A percentile compares a stretch with the other conserved stretches of the same genome.
Conservation (phyloP, 2,329 filamentous ascomycete genomes). For the Aspergillus sp. region DNA sequence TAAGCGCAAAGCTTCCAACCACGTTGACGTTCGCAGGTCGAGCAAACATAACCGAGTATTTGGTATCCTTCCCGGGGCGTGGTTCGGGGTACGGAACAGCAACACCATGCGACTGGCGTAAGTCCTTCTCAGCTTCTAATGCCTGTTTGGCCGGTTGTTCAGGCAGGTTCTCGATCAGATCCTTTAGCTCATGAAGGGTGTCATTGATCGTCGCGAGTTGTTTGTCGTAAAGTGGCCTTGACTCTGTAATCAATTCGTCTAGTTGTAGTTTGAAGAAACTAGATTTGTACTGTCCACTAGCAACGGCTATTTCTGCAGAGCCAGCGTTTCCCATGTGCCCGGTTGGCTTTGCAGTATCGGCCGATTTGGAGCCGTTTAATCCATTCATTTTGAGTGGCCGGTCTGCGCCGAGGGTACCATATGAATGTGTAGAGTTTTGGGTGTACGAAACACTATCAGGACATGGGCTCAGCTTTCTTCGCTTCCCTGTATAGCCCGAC, state of each 20-base stretch:
- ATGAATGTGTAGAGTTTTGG: conserved; percentile 12
- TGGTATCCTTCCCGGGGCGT: conserved; percentile 69
- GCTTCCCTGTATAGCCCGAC: conserved; percentile 41
- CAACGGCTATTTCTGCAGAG: conserved; percentile 36
- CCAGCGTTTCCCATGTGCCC: conserved; percentile 25
- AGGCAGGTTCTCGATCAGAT: conserved; percentile 57
- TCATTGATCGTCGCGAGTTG: conserved; percentile 55
- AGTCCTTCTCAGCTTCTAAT: conserved; percentile 64
- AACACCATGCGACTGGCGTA: conserved; percentile 67
- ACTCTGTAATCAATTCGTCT: conserved; percentile 60
- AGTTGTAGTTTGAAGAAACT: conserved; percentile 68
- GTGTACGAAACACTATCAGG: conserved; percentile 1
- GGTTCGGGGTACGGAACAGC: conserved; percentile 84
- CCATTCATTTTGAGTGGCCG: conserved; percentile 15
- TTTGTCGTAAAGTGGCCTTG: conserved; percentile 59
- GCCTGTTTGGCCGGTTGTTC: conserved; percentile 54
- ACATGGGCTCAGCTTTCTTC: conserved; percentile 48
- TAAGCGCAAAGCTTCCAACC: conserved; percentile 80
- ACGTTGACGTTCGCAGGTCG: conserved; percentile 80
- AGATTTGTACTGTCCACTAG: conserved; percentile 61
- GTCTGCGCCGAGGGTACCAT: conserved; percentile 26
- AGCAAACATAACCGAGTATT: conserved; percentile 78
- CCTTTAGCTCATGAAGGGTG: conserved; percentile 55
- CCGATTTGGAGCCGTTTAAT: conserved; percentile 11
- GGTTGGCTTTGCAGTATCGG: background rate